Base-by-base conservation (phyloP, 495 filamentous ascomycete species). In the Hapsidospora chrysogenum region DNA sequence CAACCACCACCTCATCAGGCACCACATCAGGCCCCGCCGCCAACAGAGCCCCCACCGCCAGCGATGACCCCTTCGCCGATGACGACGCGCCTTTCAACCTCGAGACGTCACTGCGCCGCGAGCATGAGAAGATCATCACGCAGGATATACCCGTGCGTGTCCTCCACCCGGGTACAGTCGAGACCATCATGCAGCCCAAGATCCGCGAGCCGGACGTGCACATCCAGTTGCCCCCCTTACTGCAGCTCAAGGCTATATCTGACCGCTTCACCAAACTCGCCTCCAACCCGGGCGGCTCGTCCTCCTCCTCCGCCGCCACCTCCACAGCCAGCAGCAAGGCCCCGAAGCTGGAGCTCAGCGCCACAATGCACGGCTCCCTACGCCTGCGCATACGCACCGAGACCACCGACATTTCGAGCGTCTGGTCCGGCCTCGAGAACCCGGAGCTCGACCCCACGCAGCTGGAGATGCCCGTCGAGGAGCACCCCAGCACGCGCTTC, bases 71-170 rank as follows among this genome's bases (percentile, higher is more conserved):
- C 31, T 36, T 41, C 23, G 30, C 46, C 26, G 42, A 48, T 14
- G 38, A 46, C 31, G 42, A 53, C 29, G 54, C 49, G 38, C 9
- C 5, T 8, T 9, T 14, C 9, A 44, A 52, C 18, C 52, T 71
- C 13, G 64, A 64, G 30, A 66, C 65, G 2, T 60, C 54, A 17
- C 45, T 61, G 23, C 54, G 56, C 25, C 60, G 61, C 43, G 77
- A 82, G 40, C 74, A 76, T 43, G 84, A 93, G 51, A 87, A 84
- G 23, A 63, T 83, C 46, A 76, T 97, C 45, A 93, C 85, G n/a
- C 92, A 97, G 48, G 85, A 95, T 53, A 72, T 96, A 17, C 89
- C 92, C n/a, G 74, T 95, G 33, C 74, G 84, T 3, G 84, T 97
- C 3, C 70, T 97, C 3, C 76, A 78, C 42, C 70, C 80, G 1